Conservation (phyloP, 2,329 filamentous ascomycete genomes). For the Boeremia exigua region DNA sequence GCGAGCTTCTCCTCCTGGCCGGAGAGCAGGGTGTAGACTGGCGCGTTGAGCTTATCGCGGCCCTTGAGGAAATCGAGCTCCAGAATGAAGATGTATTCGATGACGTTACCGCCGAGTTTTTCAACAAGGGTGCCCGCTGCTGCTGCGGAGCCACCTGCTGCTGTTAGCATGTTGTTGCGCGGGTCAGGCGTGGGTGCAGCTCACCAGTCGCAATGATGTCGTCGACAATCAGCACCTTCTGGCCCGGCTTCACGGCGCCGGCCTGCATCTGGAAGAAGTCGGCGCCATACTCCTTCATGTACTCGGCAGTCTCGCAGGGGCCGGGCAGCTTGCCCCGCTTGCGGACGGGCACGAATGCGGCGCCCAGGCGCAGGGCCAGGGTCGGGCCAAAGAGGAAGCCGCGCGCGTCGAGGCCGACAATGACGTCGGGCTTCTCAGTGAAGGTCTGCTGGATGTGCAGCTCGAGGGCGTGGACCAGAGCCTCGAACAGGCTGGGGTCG, state of each 20-base stretch:
- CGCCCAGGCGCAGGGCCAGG: conserved; percentile 80
- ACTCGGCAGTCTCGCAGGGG: conserved; percentile 81
- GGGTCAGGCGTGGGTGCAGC: conserved; percentile 31
- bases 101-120: conserved; percentile 81
- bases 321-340: conserved; percentile 97
- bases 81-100: conserved; percentile 94
- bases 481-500: conserved; percentile 73
- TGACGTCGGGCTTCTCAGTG: conserved; percentile 75
- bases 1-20: conserved; percentile 58
- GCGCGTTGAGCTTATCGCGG: conserved; percentile 83
- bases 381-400: conserved; percentile 95
- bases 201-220: conserved; percentile 98
- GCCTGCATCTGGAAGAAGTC: conserved; percentile 97
- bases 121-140: conserved; percentile 86
- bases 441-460: conserved; percentile 74
- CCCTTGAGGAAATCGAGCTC: conserved; percentile 94
- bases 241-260: conserved; percentile 81
- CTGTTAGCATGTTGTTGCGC: conserved; percentile 11
- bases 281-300: conserved; percentile 93
- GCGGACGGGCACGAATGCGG: conserved; percentile 88
- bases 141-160: conserved; percentile 82
- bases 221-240: conserved; percentile 92
- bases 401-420: conserved; percentile 91
- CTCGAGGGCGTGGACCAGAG: conserved; percentile 83
- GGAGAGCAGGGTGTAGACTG: conserved; percentile 81